Evolutionary conservation across 768 basidiomycete genomes (phyloP), one percentile per base, ranked within the genome.

Genomic region (Leccinum rimulosum): DNA sequence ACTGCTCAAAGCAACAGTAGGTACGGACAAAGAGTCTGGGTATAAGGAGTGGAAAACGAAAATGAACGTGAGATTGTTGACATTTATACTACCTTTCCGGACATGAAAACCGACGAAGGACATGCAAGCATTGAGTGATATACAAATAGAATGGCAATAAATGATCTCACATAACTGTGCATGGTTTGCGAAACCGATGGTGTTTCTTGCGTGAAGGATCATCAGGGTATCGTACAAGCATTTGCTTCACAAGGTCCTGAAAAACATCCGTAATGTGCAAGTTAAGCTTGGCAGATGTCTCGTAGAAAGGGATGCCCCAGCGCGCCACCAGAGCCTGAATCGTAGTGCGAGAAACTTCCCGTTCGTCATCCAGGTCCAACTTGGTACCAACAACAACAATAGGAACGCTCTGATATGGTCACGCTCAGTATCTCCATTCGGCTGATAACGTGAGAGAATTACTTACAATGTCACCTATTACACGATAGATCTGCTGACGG

Each of bases 351-450:
- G 84, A 83, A 6, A 95, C 89, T 68, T 93, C 90, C 33, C 93
- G 83, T 71, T 95, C 93, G 59, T 82, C 85, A 28, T 82, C 82
- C 40, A 95, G 81, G 70, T 95, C 93, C 45, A 88, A 78, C 70
- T 93, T 93, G 31, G 92, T 93, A 47, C 92, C 93, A 9, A 93
- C 93, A 15, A 94, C 82, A 11, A 93, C 88, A 62, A 95, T 89
- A 9, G 93, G 93, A 19, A 92, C 75, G 31, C 75, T 76, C 85
- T 89, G 56, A 62, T 35, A 43, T 49, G 40, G 49, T 52, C 22
- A 38, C 7, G 30, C 9, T 68, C 28, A 70, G 52, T 33, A 56
- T 49, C 2, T 38, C 15, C 7, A 38, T 30, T 27, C 40, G 14
- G 4, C 17, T 11, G n/a, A 31, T 8, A 36, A 56, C 19, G 14